A percentile compares a stretch with the other conserved stretches of the same genome.
Evolutionary conservation across 1,139 yeast genomes (phyloP).

Genomic region (Taphrina populina): DNA sequence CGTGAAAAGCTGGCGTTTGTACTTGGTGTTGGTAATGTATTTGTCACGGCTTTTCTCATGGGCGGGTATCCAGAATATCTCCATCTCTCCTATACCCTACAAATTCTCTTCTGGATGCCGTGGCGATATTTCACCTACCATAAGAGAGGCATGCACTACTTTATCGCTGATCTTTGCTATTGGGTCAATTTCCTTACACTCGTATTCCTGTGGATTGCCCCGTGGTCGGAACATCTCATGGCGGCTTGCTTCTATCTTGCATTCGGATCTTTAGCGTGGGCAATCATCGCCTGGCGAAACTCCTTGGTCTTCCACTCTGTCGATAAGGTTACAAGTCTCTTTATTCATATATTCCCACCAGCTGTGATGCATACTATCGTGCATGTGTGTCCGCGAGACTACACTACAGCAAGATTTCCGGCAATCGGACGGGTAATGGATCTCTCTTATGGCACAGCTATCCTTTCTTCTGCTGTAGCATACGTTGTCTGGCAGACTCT

Average conservation of each 20-base stretch:
- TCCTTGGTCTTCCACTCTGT: conserved; percentile 87
- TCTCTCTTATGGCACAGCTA: conserved; percentile 73
- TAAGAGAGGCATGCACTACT: conserved; percentile 76
- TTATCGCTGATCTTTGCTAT: conserved; percentile 89
- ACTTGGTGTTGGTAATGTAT: conserved; percentile 64
- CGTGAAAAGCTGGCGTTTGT: conserved; percentile 85
- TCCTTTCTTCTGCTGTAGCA: conserved; percentile 75
- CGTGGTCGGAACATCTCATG: conserved; percentile 51
- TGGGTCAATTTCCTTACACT: conserved; percentile 74
- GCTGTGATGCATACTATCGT: conserved; percentile 82
- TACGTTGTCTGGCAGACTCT: conserved; percentile 88
- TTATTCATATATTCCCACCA: conserved; percentile 90
- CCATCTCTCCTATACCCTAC: conserved; percentile 69
- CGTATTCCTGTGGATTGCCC: conserved; percentile 77
- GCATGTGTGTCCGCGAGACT: conserved; percentile 62
- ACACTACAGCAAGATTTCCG: conserved; percentile 62
- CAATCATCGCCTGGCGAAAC: conserved; percentile 94
- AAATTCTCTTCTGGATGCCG: conserved; percentile 71
- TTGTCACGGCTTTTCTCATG: conserved; percentile 69
- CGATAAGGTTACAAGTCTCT: conserved; percentile 60
- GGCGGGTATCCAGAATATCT: conserved; percentile 76
- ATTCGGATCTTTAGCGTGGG: conserved; percentile 74
- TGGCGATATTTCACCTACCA: conserved; percentile 79
- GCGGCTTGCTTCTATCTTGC: conserved; percentile 31
- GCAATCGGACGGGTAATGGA: conserved; percentile 67